Evolutionary conservation across 139 green algal species (phyloP).

Genomic region (Coccomyxa sp.): DNA sequence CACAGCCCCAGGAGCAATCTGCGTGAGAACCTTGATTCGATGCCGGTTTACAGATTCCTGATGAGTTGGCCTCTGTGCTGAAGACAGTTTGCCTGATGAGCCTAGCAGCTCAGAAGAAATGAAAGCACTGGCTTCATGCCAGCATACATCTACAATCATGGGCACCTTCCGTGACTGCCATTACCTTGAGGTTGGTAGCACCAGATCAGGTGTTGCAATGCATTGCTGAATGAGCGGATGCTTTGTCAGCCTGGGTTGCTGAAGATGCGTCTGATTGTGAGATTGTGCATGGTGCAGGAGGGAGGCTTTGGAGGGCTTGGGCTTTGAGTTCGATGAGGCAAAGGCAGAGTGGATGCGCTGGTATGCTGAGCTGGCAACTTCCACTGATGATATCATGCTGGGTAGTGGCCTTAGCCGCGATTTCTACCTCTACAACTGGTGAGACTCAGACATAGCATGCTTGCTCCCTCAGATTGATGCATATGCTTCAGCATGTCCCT

Average conservation of each 20-base stretch:
- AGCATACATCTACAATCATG: no score
- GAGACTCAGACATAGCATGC: no score
- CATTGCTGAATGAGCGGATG: not conserved
- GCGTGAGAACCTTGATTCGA: not conserved
- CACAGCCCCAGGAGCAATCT: not conserved
- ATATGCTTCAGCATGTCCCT: no score
- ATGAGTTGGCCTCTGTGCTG: not conserved
- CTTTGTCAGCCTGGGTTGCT: not conserved
- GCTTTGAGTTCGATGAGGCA: slow-evolving; percentile 64
- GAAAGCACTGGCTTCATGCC: not conserved
- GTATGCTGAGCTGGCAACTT: slow-evolving; percentile 45
- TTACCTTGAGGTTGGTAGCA: not conserved
- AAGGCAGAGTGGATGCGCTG: slow-evolving; percentile 68
- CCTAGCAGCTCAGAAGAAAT: not conserved
- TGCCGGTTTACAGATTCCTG: not conserved
- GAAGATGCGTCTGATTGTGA: not conserved
- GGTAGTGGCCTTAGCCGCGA: slow-evolving; percentile 27
- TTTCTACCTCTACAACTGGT: slow-evolving; percentile 61
- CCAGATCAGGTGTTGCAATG: not conserved
- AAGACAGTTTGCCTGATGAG: not conserved
- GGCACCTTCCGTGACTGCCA: no score
- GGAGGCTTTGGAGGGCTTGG: slow-evolving; percentile 14
- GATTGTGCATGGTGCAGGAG: slow-evolving; percentile 6
- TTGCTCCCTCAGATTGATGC: no score
- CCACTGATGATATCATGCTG: slow-evolving; percentile 42